Percentiles rank a stretch among this genome's conserved stretches.
Conservation (phyloP, 2,329 filamentous ascomycete genomes). For the Gyromitra esculenta region DNA sequence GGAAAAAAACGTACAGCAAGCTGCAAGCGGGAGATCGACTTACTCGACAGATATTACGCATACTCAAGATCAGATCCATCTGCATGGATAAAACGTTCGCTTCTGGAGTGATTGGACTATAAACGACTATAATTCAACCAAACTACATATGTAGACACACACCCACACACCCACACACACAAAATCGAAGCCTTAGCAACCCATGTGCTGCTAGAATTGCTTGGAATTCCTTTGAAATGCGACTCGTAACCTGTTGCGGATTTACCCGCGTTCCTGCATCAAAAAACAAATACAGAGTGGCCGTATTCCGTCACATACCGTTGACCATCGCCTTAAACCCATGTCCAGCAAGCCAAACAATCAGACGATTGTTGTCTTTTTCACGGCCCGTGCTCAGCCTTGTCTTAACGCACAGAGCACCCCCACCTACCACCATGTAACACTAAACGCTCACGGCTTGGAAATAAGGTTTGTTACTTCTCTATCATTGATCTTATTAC, state of each 20-base stretch:
- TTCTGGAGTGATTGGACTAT: neutral
- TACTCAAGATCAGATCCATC: conserved; percentile 1
- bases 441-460: neutral
- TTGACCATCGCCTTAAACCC: neutral
- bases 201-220: neutral
- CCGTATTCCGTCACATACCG: neutral
- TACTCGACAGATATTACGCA: neutral
- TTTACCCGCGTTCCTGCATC: conserved; percentile 12
- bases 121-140: neutral
- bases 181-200: neutral
- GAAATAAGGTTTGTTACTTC: neutral
- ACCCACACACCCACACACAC: too few species aligned
- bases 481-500: neutral
- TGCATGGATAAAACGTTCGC: conserved; percentile 6
- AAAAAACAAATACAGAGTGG: neutral
- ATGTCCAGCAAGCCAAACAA: neutral
- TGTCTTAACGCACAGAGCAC: conserved; percentile 9
- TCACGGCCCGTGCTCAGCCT: neutral
- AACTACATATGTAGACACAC: too few species aligned
- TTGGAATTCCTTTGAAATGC: neutral
- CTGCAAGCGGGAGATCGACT: conserved; percentile 31
- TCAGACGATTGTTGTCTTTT: neutral
- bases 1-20: conserved; percentile 1
- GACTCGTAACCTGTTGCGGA: neutral
- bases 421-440: neutral